Evolutionary conservation across 2,329 filamentous ascomycete species (phyloP), one percentile per base, ranked within the genome.

Genomic region (Colletotrichum truncatum): DNA sequence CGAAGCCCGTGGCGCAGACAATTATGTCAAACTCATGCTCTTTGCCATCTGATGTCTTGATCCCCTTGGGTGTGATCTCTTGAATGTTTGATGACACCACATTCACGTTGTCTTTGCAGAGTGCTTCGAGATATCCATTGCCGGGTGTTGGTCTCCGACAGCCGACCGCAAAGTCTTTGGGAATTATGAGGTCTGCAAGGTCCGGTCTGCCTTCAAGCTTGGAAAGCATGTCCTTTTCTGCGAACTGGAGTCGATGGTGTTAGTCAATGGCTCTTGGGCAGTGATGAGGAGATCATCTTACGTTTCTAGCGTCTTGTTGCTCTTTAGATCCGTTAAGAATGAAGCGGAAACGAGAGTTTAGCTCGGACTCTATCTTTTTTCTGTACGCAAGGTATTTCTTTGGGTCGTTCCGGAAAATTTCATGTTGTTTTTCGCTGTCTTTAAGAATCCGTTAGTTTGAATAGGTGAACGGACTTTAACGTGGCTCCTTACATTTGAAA

Each of bases 321-420:
- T 83, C 81, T 53, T 77, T 61, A 6, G 77, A 80, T n/a, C 80
- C 81, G 69, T 83, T 84, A 67, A 83, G 74, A 69, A 85, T 85
- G 72, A 86, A 82, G 46, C 82, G 82, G 76, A 86, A 87, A 6
- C 82, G 77, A 46, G 81, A 79, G 64, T 85, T 87, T 14, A 87
- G 75, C 25, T 81, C 83, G 1, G 78, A 72, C 65, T 86, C 83
- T 7, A 85, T 73, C 16, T 75, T 75, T 64, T 82, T 84, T 25
- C 84, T 78, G 69, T 85, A 87, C 6, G 74, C 71, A 1, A 87
- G 74, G 69, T 89, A 89, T 14, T 75, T 80, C 10, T 82, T 75
- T 0, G 87, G 85, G 67, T 89, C 67, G 36, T 85, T 79, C 62
- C 85, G 85, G 0, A 83, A 79, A 2, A 67, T 66, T 11, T 84